A percentile compares a stretch with the other conserved stretches of the same genome.
These are phyloP conservation scores for Ustilago curta DNA, from an alignment of 1,284 basidiomycete genomes.

Conservation along the genomic window DNA sequence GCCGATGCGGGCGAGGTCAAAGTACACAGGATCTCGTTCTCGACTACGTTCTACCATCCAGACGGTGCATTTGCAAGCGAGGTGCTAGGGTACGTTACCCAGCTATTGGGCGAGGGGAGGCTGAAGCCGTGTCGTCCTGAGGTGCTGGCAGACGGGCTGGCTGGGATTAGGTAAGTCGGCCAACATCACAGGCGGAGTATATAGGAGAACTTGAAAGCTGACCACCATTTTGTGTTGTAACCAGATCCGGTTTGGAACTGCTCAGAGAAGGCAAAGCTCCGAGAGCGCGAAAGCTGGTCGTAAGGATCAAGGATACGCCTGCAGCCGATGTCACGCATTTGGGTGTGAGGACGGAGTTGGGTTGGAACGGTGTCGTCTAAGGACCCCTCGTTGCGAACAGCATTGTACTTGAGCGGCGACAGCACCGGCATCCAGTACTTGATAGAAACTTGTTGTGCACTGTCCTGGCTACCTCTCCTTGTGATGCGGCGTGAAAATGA, in stretches of 20 bases:
- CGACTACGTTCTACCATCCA: conserved; percentile 58
- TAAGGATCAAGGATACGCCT: conserved; percentile 54
- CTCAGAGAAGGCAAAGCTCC: conserved; percentile 57
- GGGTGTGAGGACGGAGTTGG: conserved; percentile 53
- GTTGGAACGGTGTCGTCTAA: conserved; percentile 58
- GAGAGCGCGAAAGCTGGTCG: conserved; percentile 57
- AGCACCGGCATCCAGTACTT: no score
- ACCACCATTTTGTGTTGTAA: neutral
- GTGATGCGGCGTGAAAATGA: neutral
- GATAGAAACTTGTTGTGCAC: no score
- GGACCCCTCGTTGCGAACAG: no score
- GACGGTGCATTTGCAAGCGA: conserved; percentile 32
- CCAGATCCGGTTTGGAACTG: conserved; percentile 51
- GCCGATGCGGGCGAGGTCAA: conserved; percentile 11
- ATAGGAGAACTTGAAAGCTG: neutral
- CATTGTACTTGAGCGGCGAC: no score
- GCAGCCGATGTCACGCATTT: conserved; percentile 53
- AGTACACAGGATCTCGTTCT: conserved; percentile 61
- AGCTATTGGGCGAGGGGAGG: conserved; percentile 17
- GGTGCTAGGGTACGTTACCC: conserved; percentile 19
- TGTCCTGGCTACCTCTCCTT: no score
- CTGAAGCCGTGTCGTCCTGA: conserved; percentile 45
- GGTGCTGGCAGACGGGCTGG: conserved; percentile 54
- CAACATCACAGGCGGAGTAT: neutral
- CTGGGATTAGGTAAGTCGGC: conserved; percentile 49